Conservation (phyloP, 2,329 filamentous ascomycete species). For the Aspergillus ochraceoroseus region DNA sequence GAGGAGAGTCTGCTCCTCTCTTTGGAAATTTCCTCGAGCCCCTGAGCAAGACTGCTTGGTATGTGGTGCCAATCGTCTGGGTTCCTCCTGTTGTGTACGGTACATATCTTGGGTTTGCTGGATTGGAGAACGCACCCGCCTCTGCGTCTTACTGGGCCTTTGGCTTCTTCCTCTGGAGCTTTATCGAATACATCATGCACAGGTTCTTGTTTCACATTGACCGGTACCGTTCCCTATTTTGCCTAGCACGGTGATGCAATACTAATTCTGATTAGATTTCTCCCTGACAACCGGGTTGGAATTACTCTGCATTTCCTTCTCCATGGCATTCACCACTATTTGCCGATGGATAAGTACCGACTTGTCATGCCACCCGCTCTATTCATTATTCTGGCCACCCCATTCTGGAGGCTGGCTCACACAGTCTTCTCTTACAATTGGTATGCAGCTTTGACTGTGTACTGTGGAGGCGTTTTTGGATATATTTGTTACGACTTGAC, state of each 20-base stretch:
- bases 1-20: conserved; percentile 82
- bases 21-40: conserved; percentile 99
- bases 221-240: conserved; percentile 53
- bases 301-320: conserved; percentile 87
- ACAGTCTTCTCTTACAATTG: conserved; percentile 76
- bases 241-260: not conserved
- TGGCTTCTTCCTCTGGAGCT: conserved; percentile 76
- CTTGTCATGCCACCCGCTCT: conserved; percentile 94
- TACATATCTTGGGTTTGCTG: conserved; percentile 59
- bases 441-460: conserved; percentile 72
- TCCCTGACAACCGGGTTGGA: conserved; percentile 85
- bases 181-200: conserved; percentile 85
- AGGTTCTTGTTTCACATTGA: conserved; percentile 93
- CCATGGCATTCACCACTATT: conserved; percentile 94
- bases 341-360: conserved; percentile 97
- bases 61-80: conserved; percentile 79
- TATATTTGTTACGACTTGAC: conserved; percentile 97
- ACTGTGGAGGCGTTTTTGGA: conserved; percentile 86
- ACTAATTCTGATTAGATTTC: conserved; percentile 54
- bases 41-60: conserved; percentile 93
- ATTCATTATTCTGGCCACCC: conserved; percentile 74
- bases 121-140: conserved; percentile 50
- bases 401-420: conserved; percentile 91
- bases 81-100: conserved; percentile 74
- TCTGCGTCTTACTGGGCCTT: conserved; percentile 60